phyloP scores from a whole-genome alignment of 2,329 filamentous ascomycete genomes.

The Alternaria gaisen region DNA sequence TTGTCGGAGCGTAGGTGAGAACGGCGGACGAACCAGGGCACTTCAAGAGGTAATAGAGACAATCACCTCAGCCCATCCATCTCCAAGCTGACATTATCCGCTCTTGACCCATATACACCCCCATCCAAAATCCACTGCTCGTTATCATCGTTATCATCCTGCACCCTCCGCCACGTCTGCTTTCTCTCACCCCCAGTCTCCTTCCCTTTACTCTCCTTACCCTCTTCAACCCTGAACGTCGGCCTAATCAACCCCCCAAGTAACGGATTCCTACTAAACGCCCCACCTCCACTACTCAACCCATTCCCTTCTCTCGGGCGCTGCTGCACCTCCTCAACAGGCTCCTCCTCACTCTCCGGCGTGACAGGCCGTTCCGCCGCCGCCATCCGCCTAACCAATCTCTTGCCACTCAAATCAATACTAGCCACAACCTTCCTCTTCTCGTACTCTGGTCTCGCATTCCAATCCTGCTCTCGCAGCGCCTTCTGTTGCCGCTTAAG shows the following conservation, averaged over 20 bases:
- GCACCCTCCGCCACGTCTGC: slow-evolving; percentile 60
- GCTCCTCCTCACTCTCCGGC: slow-evolving; percentile 62
- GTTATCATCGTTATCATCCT: slow-evolving; percentile 63
- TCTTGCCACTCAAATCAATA: slow-evolving; percentile 81
- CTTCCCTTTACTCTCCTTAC: slow-evolving; percentile 65
- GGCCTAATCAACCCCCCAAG: slow-evolving; percentile 72
- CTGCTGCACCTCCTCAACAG: slow-evolving; percentile 32
- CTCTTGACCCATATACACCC: slow-evolving; percentile 55
- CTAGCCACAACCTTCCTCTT: slow-evolving; percentile 85
- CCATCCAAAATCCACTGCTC: slow-evolving; percentile 64
- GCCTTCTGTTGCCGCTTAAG: slow-evolving; percentile 86
- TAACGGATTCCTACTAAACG: slow-evolving; percentile 75
- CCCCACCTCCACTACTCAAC: slow-evolving; percentile 57
- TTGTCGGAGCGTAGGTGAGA: not conserved
- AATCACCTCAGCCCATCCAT: slow-evolving; percentile 22
- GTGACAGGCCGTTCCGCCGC: slow-evolving; percentile 65
- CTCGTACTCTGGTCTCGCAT: slow-evolving; percentile 84
- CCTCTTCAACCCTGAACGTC: slow-evolving; percentile 62
- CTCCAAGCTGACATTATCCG: slow-evolving; percentile 27
- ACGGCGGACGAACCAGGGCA: not conserved
- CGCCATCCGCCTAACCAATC: slow-evolving; percentile 76
- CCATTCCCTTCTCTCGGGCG: slow-evolving; percentile 35
- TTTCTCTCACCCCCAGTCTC: slow-evolving; percentile 51
- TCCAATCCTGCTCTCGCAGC: slow-evolving; percentile 86
- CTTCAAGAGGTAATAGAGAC: not conserved